Evolutionary conservation across 345 rosid species (phyloP), one percentile per base, ranked within the genome.

Genomic region (Theobroma cacao): DNA sequence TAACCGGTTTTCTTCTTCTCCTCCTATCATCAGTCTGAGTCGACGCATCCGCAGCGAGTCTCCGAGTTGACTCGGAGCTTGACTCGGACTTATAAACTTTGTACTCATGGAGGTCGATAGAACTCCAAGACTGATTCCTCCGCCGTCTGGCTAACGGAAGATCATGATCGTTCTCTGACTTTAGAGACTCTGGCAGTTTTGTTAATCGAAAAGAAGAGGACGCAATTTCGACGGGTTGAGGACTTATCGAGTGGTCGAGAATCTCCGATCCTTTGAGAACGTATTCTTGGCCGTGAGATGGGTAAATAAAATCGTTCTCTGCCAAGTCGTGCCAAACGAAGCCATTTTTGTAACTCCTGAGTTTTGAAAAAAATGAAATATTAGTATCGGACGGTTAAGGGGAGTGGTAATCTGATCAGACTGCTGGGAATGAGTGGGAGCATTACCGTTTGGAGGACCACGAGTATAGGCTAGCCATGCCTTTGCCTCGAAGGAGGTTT

Each of bases 251-350:
- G 78, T 83, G 86, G 72, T 90, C 89, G 47, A 87, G 87, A 64
- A 95, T 89, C 82, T 93, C 96, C 43, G 99, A 90, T 82, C 99
- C 99, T 86, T 95, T 95, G 80, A 95, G 97, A 20, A 95, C 91
- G 75, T 95, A 95, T 72, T 95, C 99, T 65, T 86, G 89, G 45
- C 93, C 95, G 82, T 92, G 98, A 18, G 95, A 90, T 0, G 99
- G 98, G 75, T 87, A 84, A 79, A 95, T 87, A 83, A 91, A 88
- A 76, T 95, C 99, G 56, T 82, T 80, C 71, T 91, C 98, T 0
- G 93, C 78, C 41, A 95, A 88, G 76, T 95, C 99, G 47, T 95
- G 94, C 99, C 99, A 95, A 52, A 95, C 98, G 75, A 91, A 95
- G 50, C 99, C 98, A 74, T 89, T 95, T 83, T 89, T 93, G 94